Percentiles rank a stretch among this genome's conserved stretches.
Evolutionary conservation across 2,329 filamentous ascomycete genomes (phyloP).

Genomic region (Teratosphaeria viscida): DNA sequence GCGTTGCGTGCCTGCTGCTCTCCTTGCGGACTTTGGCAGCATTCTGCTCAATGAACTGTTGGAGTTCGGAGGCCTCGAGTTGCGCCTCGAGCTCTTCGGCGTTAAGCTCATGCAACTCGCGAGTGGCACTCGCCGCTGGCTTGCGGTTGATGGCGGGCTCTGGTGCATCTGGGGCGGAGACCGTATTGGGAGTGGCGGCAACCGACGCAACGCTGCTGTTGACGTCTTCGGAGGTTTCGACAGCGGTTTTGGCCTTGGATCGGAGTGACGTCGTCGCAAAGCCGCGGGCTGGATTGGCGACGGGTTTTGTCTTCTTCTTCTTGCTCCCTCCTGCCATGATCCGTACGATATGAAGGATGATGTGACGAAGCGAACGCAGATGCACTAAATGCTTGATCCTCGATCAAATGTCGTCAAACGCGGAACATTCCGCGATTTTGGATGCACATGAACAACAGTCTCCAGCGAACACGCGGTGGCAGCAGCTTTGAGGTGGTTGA

Average conservation of each 20-base stretch:
- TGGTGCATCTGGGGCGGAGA: not conserved
- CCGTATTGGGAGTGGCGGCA: conserved; percentile 16
- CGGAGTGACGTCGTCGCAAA: conserved; percentile 91
- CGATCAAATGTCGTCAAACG: not conserved
- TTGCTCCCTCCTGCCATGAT: conserved; percentile 24
- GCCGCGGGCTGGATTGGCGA: conserved; percentile 76
- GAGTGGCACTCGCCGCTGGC: conserved; percentile 16
- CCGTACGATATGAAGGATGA: not conserved
- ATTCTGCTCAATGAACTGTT: conserved; percentile 76
- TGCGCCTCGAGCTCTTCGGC: conserved; percentile 86
- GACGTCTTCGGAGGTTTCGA: conserved; percentile 22
- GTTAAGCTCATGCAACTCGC: conserved; percentile 47
- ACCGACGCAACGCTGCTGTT: conserved; percentile 18
- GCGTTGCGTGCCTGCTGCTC: conserved; percentile 61
- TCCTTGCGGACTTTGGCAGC: conserved; percentile 70
- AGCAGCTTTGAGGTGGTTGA: not conserved
- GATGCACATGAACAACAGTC: not conserved
- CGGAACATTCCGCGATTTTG: not conserved
- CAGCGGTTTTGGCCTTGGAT: conserved; percentile 56
- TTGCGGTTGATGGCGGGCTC: conserved; percentile 14
- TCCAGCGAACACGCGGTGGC: not conserved
- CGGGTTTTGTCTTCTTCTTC: conserved; percentile 88
- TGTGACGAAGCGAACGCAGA: not conserved
- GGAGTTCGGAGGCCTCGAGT: conserved; percentile 81
- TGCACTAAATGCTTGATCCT: not conserved